These are phyloP conservation scores for Hypomontagnella monticulosa DNA, from an alignment of 495 filamentous ascomycete species.

Conservation along the genomic window DNA sequence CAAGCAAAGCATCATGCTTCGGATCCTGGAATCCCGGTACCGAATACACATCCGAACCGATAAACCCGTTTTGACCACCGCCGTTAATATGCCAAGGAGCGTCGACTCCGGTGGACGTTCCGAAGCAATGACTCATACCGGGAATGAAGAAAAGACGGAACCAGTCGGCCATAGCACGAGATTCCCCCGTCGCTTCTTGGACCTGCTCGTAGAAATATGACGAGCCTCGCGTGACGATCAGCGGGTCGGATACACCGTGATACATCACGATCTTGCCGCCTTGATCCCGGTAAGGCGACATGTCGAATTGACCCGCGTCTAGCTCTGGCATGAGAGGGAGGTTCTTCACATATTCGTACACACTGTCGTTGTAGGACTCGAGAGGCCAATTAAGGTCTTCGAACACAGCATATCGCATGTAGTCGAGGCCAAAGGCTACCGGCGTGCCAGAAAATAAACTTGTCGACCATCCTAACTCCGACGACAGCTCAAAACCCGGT, in stretches of 20 bases:
- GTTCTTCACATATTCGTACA: slow-evolving; percentile 30
- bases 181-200: slow-evolving; percentile 18
- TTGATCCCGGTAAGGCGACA: slow-evolving; percentile 52
- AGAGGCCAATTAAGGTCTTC: slow-evolving; percentile 52
- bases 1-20: slow-evolving; percentile 58
- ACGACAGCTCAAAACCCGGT: slow-evolving; percentile 52
- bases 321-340: slow-evolving; percentile 32
- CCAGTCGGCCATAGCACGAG: slow-evolving; percentile 38
- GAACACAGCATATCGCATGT: slow-evolving; percentile 50
- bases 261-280: slow-evolving; percentile 66
- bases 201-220: slow-evolving; percentile 53
- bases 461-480: slow-evolving; percentile 43
- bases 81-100: slow-evolving; percentile 54
- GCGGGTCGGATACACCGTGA: slow-evolving; percentile 61
- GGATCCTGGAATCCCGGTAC: slow-evolving; percentile 55
- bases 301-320: slow-evolving; percentile 57
- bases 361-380: slow-evolving; percentile 44
- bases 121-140: slow-evolving; percentile 51
- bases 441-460: not conserved
- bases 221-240: slow-evolving; percentile 53
- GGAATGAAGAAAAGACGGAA: slow-evolving; percentile 50
- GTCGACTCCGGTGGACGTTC: slow-evolving; percentile 37
- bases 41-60: slow-evolving; percentile 36
- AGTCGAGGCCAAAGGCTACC: slow-evolving; percentile 47
- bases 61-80: slow-evolving; percentile 38